These are phyloP conservation scores for Trypanosoma mega DNA, from an alignment of 208 protist species.

Conservation along the genomic window DNA sequence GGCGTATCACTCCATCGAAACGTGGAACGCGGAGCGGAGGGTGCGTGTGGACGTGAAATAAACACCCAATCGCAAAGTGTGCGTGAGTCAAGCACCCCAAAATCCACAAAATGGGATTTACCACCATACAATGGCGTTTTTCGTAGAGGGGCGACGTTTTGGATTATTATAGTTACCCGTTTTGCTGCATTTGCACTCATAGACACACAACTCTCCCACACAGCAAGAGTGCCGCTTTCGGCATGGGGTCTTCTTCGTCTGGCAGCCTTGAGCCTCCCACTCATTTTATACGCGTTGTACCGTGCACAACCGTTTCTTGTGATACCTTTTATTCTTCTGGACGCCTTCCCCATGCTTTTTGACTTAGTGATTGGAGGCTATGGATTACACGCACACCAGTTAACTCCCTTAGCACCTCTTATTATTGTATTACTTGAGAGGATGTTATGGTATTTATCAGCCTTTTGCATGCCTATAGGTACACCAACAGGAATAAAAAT, in stretches of 20 bases:
- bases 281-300: constrained; percentile 15
- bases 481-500: constrained; percentile 24
- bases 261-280: constrained; percentile 8
- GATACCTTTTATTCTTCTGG: constrained; percentile 27
- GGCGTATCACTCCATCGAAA: too few species aligned
- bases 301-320: constrained; percentile 9
- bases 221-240: constrained; percentile 1
- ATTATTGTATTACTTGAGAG: constrained; percentile 13
- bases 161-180: constrained; percentile 19
- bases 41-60: too few species aligned
- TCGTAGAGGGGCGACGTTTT: constrained; percentile 9
- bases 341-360: constrained; percentile 22
- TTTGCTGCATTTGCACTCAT: constrained; percentile 20
- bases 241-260: constrained; percentile 6
- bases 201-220: constrained; percentile 22
- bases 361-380: constrained; percentile 3
- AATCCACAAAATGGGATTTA: constrained; percentile 26
- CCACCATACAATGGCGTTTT: constrained; percentile 8
- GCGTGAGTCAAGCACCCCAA: too few species aligned
- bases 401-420: background rate
- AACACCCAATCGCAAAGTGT: too few species aligned
- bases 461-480: constrained; percentile 1
- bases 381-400: background rate
- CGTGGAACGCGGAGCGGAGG: too few species aligned
- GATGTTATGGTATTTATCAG: constrained; percentile 21